Percentiles rank a stretch among this genome's conserved stretches.
Evolutionary conservation across 306 rosid genomes (phyloP).

Genomic region (Crotalaria pallida): DNA sequence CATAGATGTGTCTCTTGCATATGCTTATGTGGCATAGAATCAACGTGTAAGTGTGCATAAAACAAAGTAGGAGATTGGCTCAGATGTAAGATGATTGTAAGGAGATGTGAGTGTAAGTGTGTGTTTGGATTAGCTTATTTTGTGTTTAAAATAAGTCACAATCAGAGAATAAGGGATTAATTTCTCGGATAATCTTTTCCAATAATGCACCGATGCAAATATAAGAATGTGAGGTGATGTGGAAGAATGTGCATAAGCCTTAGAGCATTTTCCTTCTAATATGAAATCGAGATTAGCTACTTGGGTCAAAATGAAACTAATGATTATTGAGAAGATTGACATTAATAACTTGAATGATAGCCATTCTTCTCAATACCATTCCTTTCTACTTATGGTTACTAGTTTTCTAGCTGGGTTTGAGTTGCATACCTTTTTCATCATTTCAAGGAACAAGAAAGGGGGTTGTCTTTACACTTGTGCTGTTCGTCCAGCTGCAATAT

Average conservation of each 20-base stretch:
- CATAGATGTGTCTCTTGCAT: not conserved
- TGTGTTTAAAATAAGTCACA: too few relatives aligned
- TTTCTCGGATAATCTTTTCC: too few relatives aligned
- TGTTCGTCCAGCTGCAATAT: conserved; percentile 87
- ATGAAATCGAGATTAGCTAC: not conserved
- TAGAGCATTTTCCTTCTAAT: not conserved
- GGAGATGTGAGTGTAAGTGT: not conserved
- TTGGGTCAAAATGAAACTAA: not conserved
- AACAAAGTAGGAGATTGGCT: not conserved
- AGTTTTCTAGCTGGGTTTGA: not conserved
- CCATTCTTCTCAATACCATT: not conserved
- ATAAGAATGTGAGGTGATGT: not conserved
- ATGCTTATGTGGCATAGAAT: not conserved
- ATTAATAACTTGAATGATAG: not conserved
- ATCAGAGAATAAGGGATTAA: too few relatives aligned
- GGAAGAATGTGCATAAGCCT: not conserved
- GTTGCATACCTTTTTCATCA: not conserved
- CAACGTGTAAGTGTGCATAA: not conserved
- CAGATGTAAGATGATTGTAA: not conserved
- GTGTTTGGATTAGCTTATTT: too few relatives aligned
- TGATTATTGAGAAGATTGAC: not conserved
- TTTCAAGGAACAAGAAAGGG: conserved; percentile 44
- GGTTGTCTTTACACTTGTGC: conserved; percentile 72
- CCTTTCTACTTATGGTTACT: not conserved
- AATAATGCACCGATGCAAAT: not conserved